A percentile compares a stretch with the other conserved stretches of the same genome.
phyloP scores from a whole-genome alignment of 192 early-diverging fungal species.

The Linnemannia exigua region DNA sequence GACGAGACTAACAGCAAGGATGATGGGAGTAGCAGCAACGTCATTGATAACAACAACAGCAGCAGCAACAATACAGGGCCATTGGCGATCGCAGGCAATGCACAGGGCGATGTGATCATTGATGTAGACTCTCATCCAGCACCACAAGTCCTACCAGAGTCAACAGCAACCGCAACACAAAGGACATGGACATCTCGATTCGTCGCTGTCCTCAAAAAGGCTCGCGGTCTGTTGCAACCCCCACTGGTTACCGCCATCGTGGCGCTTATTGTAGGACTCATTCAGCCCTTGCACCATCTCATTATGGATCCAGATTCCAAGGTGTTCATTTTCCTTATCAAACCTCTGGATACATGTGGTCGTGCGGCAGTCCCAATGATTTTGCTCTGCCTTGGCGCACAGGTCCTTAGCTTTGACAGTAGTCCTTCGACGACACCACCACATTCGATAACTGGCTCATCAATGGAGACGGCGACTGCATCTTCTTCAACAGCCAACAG shows the following conservation, averaged over 20 bases:
- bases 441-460: too few species aligned
- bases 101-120: not conserved
- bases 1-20: not conserved
- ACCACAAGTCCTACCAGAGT: not conserved
- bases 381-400: conserved; percentile 78
- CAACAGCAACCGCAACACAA: not conserved
- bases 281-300: conserved; percentile 68
- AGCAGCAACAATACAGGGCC: not conserved
- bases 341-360: conserved; percentile 79
- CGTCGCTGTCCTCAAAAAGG: not conserved
- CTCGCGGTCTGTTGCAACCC: conserved; percentile 64
- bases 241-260: conserved; percentile 78
- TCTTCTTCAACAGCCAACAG: not conserved
- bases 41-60: not conserved
- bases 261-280: conserved; percentile 73
- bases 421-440: not conserved
- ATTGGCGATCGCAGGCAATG: not conserved
- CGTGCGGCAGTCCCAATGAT: conserved; percentile 81
- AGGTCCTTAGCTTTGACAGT: conserved; percentile 48
- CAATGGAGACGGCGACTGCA: not conserved
- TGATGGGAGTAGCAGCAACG: not conserved
- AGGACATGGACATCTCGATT: conserved; percentile 12
- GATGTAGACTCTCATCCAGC: not conserved
- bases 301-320: conserved; percentile 69
- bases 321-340: conserved; percentile 65